phyloP scores from a whole-genome alignment of 1,284 basidiomycete species.

The Leccinum pallidistipes region DNA sequence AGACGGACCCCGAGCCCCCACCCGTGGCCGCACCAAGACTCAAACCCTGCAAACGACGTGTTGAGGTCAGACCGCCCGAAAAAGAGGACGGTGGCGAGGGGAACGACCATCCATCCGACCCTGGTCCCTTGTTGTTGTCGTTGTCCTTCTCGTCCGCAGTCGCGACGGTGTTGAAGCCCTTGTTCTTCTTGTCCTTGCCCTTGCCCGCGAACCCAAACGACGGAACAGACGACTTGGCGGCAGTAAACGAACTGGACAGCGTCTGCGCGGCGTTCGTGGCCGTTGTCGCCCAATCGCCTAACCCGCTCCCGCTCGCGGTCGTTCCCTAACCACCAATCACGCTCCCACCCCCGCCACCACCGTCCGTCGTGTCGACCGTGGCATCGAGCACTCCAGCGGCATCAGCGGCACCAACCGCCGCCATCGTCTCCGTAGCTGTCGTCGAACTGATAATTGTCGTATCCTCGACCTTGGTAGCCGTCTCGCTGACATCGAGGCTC shows the following conservation, averaged over 20 bases:
- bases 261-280: neutral
- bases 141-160: too few relatives aligned
- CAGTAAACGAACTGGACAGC: neutral
- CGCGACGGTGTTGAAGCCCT: constrained; percentile 7
- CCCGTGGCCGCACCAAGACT: neutral
- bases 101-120: neutral
- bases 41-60: neutral
- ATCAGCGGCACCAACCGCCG: neutral
- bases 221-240: neutral
- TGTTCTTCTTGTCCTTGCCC: neutral
- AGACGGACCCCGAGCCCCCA: neutral
- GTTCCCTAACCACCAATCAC: neutral
- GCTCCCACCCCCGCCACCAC: neutral
- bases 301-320: neutral
- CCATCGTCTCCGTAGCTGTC: neutral
- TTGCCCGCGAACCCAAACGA: neutral
- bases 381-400: neutral
- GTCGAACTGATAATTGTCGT: neutral
- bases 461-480: neutral
- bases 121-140: too few relatives aligned
- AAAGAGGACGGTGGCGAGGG: neutral
- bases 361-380: neutral
- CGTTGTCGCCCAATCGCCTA: neutral
- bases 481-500: neutral
- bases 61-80: neutral